Percentiles rank a stretch among this genome's conserved stretches.
Conservation (phyloP, 805 yeast species). For the Sugiyamaella smithiae region DNA sequence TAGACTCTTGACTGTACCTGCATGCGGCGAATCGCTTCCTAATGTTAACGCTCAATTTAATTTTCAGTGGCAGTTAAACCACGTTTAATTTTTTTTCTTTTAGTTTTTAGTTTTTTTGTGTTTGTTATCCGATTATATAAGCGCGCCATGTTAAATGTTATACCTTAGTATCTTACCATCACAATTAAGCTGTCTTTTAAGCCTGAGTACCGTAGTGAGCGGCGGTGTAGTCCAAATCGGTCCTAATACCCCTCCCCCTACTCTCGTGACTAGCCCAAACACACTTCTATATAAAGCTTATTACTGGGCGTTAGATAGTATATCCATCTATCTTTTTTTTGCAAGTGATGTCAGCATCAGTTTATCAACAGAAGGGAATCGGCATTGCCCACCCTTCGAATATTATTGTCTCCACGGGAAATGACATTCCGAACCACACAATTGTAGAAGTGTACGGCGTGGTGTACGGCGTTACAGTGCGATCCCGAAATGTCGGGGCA, state of each 20-base stretch:
- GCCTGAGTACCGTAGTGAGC: no score
- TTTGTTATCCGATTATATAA: no score
- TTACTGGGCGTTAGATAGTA: not conserved
- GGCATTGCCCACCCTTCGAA: conserved; percentile 10
- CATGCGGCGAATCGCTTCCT: not conserved
- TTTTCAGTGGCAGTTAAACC: no score
- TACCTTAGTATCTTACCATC: no score
- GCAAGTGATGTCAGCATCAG: conserved; percentile 2
- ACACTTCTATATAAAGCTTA: no score
- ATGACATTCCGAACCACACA: conserved; percentile 24
- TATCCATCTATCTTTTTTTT: not conserved
- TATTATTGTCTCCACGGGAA: conserved; percentile 22
- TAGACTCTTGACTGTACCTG: not conserved
- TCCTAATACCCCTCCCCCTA: no score
- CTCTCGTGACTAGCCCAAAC: not conserved
- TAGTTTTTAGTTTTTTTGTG: no score
- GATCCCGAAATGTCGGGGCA: conserved; percentile 19
- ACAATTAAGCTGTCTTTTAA: no score
- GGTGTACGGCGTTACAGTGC: conserved; percentile 25
- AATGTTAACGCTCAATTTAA: no score
- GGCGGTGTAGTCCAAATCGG: no score
- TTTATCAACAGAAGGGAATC: conserved; percentile 9
- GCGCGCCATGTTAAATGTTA: no score
- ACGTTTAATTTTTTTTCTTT: no score
- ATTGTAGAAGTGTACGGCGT: conserved; percentile 20